phyloP scores from a whole-genome alignment of 306 rosid genomes.

The Sesbania bispinosa region DNA sequence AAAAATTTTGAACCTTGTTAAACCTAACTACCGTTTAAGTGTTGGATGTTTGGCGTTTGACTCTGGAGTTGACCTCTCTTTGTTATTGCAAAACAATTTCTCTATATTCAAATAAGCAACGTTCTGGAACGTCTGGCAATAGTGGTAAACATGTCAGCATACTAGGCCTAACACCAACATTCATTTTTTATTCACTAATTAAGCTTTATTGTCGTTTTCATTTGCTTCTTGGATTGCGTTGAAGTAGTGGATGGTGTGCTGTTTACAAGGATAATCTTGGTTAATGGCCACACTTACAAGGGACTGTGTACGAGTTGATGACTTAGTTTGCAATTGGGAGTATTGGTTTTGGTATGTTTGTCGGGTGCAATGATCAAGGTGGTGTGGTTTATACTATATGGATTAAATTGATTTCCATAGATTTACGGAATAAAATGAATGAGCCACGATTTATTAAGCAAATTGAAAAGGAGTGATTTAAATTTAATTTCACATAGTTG shows the following conservation, averaged over 20 bases:
- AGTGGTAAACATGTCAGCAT: constrained; percentile 52
- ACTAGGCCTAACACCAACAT: constrained; percentile 47
- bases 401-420: no score
- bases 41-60: constrained; percentile 32
- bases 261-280: constrained; percentile 43
- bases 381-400: neutral
- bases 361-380: constrained; percentile 19
- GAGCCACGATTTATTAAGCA: no score
- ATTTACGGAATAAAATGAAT: no score
- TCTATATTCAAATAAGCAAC: no score
- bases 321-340: constrained; percentile 25
- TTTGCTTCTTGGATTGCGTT: constrained; percentile 19
- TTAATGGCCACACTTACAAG: constrained; percentile 36
- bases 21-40: constrained; percentile 78
- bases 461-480: no score
- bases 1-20: constrained; percentile 29
- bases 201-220: neutral
- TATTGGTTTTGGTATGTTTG: constrained; percentile 38
- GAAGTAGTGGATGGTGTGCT: constrained; percentile 60
- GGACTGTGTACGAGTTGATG: constrained; percentile 1
- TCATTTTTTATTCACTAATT: neutral
- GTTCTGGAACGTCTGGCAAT: constrained; percentile 29
- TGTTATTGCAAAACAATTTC: no score
- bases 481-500: no score
- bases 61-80: constrained; percentile 34